A percentile compares a stretch with the other conserved stretches of the same genome.
These are phyloP conservation scores for Neofusicoccum sp. DNA, from an alignment of 2,329 filamentous ascomycete species.

Conservation along the genomic window DNA sequence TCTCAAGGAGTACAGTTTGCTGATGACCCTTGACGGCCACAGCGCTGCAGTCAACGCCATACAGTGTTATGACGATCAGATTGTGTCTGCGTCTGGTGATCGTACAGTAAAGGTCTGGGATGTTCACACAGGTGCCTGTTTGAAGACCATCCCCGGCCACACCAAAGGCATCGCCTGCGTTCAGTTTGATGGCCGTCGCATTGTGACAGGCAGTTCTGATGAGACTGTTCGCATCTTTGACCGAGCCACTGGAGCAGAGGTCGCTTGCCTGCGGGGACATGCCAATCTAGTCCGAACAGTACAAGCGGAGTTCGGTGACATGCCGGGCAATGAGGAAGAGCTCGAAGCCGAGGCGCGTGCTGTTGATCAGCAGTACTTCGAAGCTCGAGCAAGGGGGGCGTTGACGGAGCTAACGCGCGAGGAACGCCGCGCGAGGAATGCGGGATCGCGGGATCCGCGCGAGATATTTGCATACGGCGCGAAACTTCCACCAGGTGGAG, in stretches of 20 bases:
- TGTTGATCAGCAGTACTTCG: conserved; percentile 72
- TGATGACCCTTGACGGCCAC: conserved; percentile 80
- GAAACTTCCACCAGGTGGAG: conserved; percentile 85
- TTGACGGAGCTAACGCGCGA: conserved; percentile 32
- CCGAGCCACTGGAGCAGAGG: conserved; percentile 77
- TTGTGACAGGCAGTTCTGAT: conserved; percentile 94
- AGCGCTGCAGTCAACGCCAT: conserved; percentile 93
- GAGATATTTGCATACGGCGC: conserved; percentile 79
- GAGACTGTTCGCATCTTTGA: conserved; percentile 96
- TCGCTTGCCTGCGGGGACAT: conserved; percentile 82
- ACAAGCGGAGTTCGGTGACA: conserved; percentile 89
- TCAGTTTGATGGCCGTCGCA: conserved; percentile 88
- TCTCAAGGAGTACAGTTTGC: conserved; percentile 67
- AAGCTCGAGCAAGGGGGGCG: conserved; percentile 51
- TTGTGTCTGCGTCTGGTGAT: conserved; percentile 94
- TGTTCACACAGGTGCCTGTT: conserved; percentile 73
- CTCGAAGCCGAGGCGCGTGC: conserved; percentile 69
- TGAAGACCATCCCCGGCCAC: conserved; percentile 79
- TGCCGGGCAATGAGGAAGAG: conserved; percentile 74
- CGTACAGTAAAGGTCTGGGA: conserved; percentile 94
- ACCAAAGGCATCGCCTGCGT: conserved; percentile 96
- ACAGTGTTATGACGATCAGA: conserved; percentile 78
- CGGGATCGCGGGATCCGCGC: conserved; percentile 71
- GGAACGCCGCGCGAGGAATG: conserved; percentile 51
- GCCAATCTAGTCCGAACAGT: conserved; percentile 85